Percentiles rank a stretch among this genome's conserved stretches.
phyloP scores from a whole-genome alignment of 2,329 filamentous ascomycete genomes.

The Colletotrichum caudatum region DNA sequence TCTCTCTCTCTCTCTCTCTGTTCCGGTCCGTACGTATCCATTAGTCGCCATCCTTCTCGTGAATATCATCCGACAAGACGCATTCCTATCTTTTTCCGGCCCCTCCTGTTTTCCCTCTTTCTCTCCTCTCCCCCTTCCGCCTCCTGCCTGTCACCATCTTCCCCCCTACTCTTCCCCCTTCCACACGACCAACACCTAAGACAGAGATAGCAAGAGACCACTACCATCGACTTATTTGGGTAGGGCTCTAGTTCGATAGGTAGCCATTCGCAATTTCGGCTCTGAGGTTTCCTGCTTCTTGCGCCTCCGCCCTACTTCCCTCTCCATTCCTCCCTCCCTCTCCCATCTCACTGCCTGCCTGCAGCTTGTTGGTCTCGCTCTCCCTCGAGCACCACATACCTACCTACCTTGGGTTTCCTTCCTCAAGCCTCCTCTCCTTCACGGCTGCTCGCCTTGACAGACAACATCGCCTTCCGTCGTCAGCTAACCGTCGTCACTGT shows the following conservation, averaged over 20 bases:
- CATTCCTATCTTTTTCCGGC: conserved; percentile 41
- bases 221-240: conserved; percentile 32
- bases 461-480: conserved; percentile 34
- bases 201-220: conserved; percentile 24
- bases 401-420: conserved; percentile 20
- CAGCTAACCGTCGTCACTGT: conserved; percentile 15
- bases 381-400: conserved; percentile 30
- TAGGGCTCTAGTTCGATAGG: conserved; percentile 30
- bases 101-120: conserved; percentile 37
- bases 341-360: conserved; percentile 27
- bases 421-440: conserved; percentile 23
- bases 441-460: conserved; percentile 27
- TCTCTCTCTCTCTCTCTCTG: conserved; percentile 24
- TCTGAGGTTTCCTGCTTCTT: conserved; percentile 26
- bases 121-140: conserved; percentile 24
- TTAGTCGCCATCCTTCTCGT: conserved; percentile 34
- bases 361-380: conserved; percentile 33
- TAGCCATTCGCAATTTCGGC: conserved; percentile 34
- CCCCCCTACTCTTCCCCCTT: conserved; percentile 20
- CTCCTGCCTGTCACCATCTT: conserved; percentile 44
- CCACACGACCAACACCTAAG: conserved; percentile 1
- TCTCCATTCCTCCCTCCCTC: conserved; percentile 37
- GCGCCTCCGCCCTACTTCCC: conserved; percentile 20
- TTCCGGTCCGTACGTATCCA: conserved; percentile 36
- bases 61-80: conserved; percentile 42